Evolutionary conservation across 371 early-diverging fungal genomes (phyloP).

Genomic region (Nematocida homosporus): DNA sequence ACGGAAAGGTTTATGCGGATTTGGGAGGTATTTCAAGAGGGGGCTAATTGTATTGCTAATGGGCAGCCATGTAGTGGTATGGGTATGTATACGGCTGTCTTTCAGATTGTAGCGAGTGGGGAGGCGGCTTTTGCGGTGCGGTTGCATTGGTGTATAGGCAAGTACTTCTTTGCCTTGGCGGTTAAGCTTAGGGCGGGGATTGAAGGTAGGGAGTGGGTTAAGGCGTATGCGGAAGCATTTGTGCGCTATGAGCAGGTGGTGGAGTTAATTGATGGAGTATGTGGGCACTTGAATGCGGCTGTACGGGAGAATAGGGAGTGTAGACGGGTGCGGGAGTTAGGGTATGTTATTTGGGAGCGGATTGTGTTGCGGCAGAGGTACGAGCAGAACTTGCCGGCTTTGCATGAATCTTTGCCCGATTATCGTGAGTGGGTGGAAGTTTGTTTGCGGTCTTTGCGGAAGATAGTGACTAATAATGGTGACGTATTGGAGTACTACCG

Average conservation of each 20-base stretch:
- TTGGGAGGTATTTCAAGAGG: constrained; percentile 41
- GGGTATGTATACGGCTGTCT: constrained; percentile 28
- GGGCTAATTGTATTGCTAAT: constrained; percentile 46
- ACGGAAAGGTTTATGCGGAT: constrained; percentile 32
- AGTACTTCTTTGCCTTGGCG: constrained; percentile 38
- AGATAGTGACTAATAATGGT: constrained; percentile 23
- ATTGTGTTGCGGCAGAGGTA: constrained; percentile 35
- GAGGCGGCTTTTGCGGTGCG: constrained; percentile 22
- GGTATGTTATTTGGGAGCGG: constrained; percentile 51
- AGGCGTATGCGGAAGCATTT: constrained; percentile 45
- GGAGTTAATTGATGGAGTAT: constrained; percentile 32
- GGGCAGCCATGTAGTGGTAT: constrained; percentile 48
- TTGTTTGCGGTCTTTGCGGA: constrained; percentile 36
- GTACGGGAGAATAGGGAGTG: constrained; percentile 42
- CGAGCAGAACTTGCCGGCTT: constrained; percentile 21
- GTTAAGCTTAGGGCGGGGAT: constrained; percentile 17
- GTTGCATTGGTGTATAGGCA: constrained; percentile 53
- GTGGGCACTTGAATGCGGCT: constrained; percentile 43
- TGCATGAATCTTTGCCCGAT: constrained; percentile 36
- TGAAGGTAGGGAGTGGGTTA: constrained; percentile 31
- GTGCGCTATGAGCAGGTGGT: constrained; percentile 23
- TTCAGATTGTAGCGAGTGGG: constrained; percentile 26
- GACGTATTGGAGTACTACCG: constrained; percentile 48
- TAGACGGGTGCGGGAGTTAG: constrained; percentile 28
- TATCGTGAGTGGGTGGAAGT: constrained; percentile 14